A percentile compares a stretch with the other conserved stretches of the same genome.
Evolutionary conservation across 192 early-diverging fungal genomes (phyloP).

Genomic region (Linderina pennispora): DNA sequence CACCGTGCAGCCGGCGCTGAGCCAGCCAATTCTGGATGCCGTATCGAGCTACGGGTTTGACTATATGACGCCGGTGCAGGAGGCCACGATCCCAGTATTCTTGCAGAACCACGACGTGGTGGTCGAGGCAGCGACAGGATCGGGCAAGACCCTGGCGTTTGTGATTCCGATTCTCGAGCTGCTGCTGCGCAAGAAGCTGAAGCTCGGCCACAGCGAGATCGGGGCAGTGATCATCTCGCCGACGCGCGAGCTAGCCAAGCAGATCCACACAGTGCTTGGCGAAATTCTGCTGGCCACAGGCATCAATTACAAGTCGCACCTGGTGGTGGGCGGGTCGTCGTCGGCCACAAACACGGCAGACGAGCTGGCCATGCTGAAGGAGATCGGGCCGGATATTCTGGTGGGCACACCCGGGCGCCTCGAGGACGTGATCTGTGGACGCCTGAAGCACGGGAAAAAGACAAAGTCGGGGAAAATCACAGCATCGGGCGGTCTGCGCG

Average conservation of each 20-base stretch:
- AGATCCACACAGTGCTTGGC: slow-evolving; percentile 70
- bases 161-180: slow-evolving; percentile 90
- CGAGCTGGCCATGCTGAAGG: slow-evolving; percentile 43
- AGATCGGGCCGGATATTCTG: slow-evolving; percentile 70
- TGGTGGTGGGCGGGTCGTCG: slow-evolving; percentile 41
- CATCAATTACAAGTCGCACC: slow-evolving; percentile 14
- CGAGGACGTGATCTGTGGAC: slow-evolving; percentile 64
- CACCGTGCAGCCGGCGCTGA: slow-evolving; percentile 55
- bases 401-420: slow-evolving; percentile 89
- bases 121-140: slow-evolving; percentile 94
- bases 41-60: slow-evolving; percentile 66
- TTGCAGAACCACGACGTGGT: slow-evolving; percentile 92
- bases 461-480: slow-evolving; percentile 34
- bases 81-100: slow-evolving; percentile 85
- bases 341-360: slow-evolving; percentile 40
- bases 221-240: slow-evolving; percentile 87
- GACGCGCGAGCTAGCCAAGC: slow-evolving; percentile 82
- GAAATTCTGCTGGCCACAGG: slow-evolving; percentile 45
- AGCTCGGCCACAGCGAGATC: slow-evolving; percentile 66
- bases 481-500: slow-evolving; percentile 36
- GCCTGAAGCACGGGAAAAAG: slow-evolving; percentile 26
- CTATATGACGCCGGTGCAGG: slow-evolving; percentile 93
- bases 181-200: slow-evolving; percentile 54
- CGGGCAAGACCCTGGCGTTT: slow-evolving; percentile 93
- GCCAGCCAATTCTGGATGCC: slow-evolving; percentile 48